These are phyloP conservation scores for Logfia minima DNA, from an alignment of 129 eudicot species.

Conservation along the genomic window DNA sequence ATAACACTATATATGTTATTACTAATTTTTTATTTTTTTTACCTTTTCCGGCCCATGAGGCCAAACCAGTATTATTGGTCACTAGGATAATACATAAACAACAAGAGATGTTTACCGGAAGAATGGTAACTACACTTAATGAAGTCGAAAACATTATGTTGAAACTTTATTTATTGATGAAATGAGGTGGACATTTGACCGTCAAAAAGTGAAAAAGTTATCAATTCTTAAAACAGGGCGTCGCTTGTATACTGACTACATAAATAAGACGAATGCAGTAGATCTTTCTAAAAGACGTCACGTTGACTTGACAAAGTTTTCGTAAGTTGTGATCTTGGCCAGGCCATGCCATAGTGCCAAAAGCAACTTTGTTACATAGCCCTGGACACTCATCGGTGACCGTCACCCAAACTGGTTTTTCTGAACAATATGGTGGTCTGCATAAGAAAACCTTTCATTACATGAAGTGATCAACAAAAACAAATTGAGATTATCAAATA, in stretches of 20 bases:
- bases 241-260: too few relatives aligned
- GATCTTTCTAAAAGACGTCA: background rate
- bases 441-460: background rate
- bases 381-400: constrained; percentile 46
- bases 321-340: constrained; percentile 38
- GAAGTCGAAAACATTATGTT: background rate
- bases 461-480: background rate
- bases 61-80: background rate
- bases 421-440: constrained; percentile 39
- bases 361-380: constrained; percentile 31
- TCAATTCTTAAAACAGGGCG: too few relatives aligned
- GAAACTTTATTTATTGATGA: background rate
- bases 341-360: constrained; percentile 36
- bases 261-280: too few relatives aligned
- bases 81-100: background rate
- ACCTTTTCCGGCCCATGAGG: background rate
- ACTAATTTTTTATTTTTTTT: too few relatives aligned
- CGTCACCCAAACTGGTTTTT: constrained; percentile 32
- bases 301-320: constrained; percentile 37
- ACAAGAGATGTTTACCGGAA: background rate
- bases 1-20: too few relatives aligned
- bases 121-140: background rate
- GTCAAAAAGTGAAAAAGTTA: too few relatives aligned
- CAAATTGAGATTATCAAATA: background rate
- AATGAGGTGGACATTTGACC: background rate